Conservation (phyloP, 108 stramenopile genomes). For the Skeletonema costatum region DNA sequence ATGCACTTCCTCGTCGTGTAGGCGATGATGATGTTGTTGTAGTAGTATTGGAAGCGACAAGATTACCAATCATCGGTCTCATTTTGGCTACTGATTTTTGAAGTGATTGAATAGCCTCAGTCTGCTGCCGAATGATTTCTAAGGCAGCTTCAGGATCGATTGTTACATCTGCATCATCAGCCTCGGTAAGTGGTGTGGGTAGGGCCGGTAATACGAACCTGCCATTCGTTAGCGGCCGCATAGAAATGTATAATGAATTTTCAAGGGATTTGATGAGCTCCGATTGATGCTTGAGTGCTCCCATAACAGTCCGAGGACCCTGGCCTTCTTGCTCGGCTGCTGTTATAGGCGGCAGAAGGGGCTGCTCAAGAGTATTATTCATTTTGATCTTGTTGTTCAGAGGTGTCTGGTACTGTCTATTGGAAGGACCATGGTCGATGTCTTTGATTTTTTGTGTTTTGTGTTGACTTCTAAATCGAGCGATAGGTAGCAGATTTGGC, state of each 20-base stretch:
- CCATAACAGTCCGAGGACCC: not conserved
- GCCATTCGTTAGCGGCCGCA: not conserved
- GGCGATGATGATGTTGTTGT: not conserved
- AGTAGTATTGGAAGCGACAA: not conserved
- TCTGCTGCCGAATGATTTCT: not conserved
- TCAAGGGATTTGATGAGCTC: slow-evolving; percentile 1
- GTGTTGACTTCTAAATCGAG: too few relatives aligned
- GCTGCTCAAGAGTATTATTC: not conserved
- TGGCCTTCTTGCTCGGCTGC: not conserved
- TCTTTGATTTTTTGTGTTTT: too few relatives aligned
- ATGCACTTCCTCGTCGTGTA: not conserved
- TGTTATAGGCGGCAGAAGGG: not conserved
- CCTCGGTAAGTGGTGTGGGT: not conserved
- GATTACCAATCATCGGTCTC: not conserved
- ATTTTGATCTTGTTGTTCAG: not conserved
- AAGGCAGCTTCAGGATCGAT: not conserved
- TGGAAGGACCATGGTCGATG: too few relatives aligned
- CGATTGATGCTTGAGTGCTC: not conserved
- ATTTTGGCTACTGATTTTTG: not conserved
- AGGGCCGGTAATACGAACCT: not conserved
- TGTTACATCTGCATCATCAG: not conserved
- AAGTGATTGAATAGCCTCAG: not conserved
- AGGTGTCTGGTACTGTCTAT: too few relatives aligned
- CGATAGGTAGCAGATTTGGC: too few relatives aligned
- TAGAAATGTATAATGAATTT: not conserved